These are phyloP conservation scores for Vitis hybrid DNA, from an alignment of 177 flowering plant species.

Conservation along the genomic window DNA sequence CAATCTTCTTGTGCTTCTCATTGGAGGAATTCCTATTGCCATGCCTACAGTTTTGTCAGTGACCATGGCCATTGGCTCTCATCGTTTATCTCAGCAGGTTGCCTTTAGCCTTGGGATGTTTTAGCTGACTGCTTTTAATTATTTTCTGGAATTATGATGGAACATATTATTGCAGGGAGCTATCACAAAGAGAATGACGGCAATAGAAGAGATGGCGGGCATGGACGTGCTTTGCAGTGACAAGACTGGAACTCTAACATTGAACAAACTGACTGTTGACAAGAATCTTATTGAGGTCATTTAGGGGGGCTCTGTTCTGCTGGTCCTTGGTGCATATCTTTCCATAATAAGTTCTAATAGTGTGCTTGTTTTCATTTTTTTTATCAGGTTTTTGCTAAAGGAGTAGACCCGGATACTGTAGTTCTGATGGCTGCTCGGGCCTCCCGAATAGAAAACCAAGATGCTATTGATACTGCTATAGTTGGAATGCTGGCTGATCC, in stretches of 20 bases:
- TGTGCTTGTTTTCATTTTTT: neutral
- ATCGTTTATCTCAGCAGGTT: constrained; percentile 95
- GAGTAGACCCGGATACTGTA: constrained; percentile 78
- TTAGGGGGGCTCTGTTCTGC: neutral
- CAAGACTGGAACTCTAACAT: constrained; percentile 91
- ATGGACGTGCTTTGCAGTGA: constrained; percentile 99
- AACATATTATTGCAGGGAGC: constrained; percentile 66
- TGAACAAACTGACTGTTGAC: constrained; percentile 94
- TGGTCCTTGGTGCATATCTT: neutral
- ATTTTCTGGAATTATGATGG: neutral
- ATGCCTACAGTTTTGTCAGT: constrained; percentile 99
- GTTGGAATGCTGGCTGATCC: constrained; percentile 96
- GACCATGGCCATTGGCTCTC: constrained; percentile 99
- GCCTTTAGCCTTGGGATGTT: constrained; percentile 3
- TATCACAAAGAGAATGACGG: constrained; percentile 98
- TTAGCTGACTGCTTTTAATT: neutral
- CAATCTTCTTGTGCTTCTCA: constrained; percentile 91
- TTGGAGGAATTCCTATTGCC: constrained; percentile 99
- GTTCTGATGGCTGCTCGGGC: constrained; percentile 99
- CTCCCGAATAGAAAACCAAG: constrained; percentile 88
- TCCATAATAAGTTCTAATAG: neutral
- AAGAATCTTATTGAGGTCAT: constrained; percentile 89
- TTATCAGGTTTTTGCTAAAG: constrained; percentile 81
- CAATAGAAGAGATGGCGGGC: constrained; percentile 99
- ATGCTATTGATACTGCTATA: constrained; percentile 93